Evolutionary conservation across 345 rosid genomes (phyloP).

Genomic region (Cardamine occulta): DNA sequence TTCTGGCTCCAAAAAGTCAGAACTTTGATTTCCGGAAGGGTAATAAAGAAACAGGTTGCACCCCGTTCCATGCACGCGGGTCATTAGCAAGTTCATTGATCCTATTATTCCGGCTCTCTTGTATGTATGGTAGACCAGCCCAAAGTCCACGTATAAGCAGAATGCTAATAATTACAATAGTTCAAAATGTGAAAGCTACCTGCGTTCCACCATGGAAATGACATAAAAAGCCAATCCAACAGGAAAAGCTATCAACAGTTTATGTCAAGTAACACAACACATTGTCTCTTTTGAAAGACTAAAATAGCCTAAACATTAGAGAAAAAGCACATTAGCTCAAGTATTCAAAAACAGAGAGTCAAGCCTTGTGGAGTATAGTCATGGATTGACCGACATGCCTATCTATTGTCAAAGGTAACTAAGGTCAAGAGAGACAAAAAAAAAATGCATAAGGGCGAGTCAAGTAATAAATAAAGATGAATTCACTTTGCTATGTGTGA

Average conservation of each 20-base stretch:
- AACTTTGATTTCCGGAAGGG: neutral
- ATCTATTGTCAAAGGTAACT: neutral
- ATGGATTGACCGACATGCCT: neutral
- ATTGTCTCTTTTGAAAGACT: neutral
- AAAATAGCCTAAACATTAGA: neutral
- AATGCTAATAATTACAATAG: conserved; percentile 46
- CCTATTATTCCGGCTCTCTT: conserved; percentile 45
- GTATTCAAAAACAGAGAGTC: conserved; percentile 5
- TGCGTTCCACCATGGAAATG: conserved; percentile 19
- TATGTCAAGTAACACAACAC: neutral
- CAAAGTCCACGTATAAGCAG: conserved; percentile 47
- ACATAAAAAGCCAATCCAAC: neutral
- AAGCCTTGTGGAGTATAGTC: neutral
- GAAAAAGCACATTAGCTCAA: conserved; percentile 13
- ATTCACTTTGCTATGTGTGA: neutral
- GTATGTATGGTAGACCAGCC: conserved; percentile 47
- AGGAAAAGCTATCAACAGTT: neutral
- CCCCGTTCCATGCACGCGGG: conserved; percentile 42
- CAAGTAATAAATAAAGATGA: neutral
- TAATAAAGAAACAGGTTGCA: conserved; percentile 44
- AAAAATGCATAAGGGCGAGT: neutral
- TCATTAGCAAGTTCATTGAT: conserved; percentile 42
- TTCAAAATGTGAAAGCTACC: conserved; percentile 44
- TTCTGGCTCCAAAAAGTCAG: conserved; percentile 25
- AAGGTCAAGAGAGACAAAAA: too few species aligned